phyloP scores from a whole-genome alignment of 805 yeast genomes.

The Starmerella ratchasimensis region DNA sequence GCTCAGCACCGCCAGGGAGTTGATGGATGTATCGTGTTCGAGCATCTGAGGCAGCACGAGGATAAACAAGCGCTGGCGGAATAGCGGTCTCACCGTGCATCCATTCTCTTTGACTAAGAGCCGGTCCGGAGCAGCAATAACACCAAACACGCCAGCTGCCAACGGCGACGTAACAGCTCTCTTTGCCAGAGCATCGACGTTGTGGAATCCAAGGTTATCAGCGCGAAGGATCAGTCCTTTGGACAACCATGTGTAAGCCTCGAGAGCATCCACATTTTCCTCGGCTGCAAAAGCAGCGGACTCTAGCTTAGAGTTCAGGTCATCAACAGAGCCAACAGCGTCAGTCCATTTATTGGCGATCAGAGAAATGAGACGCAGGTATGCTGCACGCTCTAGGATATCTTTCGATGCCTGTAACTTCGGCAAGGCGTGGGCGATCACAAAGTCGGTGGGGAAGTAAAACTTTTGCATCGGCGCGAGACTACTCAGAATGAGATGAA shows the following conservation, averaged over 20 bases:
- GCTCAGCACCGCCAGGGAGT: conserved; percentile 51
- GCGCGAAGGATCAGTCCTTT: conserved; percentile 55
- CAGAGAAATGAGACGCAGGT: conserved; percentile 42
- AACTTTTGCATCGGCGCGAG: conserved; percentile 8
- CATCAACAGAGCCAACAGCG: neutral
- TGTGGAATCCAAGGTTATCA: conserved; percentile 30
- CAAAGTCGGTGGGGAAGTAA: conserved; percentile 10
- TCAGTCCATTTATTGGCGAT: conserved; percentile 44
- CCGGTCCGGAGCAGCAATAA: conserved; percentile 54
- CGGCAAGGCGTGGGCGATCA: conserved; percentile 35
- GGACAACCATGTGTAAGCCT: conserved; percentile 51
- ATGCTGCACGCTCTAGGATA: conserved; percentile 34
- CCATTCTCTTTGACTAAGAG: conserved; percentile 42
- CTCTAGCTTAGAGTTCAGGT: neutral
- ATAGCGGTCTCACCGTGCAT: conserved; percentile 49
- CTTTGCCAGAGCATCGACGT: conserved; percentile 27
- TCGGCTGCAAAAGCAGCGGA: neutral
- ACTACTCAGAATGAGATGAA: conserved; percentile 11
- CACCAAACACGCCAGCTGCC: conserved; percentile 47
- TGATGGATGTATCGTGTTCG: conserved; percentile 30
- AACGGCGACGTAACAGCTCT: conserved; percentile 27
- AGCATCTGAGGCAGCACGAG: conserved; percentile 42
- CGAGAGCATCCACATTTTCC: conserved; percentile 27
- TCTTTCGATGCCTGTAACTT: conserved; percentile 27
- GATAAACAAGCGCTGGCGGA: conserved; percentile 69